Percentiles rank a stretch among this genome's conserved stretches.
phyloP scores from a whole-genome alignment of 148 eudicot species.

The Spergularia bocconei region DNA sequence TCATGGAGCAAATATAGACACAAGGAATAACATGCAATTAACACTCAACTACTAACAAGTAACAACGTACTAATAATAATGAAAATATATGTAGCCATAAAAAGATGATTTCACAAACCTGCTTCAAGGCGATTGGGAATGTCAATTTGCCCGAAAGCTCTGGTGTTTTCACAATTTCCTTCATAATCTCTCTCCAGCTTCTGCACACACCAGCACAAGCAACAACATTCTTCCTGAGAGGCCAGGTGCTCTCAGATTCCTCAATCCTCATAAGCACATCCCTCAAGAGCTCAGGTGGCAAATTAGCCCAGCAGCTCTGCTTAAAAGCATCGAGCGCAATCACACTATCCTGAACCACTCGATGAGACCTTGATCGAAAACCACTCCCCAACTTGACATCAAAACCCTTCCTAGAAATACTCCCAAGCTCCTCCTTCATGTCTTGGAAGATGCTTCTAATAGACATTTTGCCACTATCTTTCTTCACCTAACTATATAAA shows the following conservation, averaged over 20 bases:
- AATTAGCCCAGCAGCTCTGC: slow-evolving; percentile 92
- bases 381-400: slow-evolving; percentile 56
- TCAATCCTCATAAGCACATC: slow-evolving; percentile 85
- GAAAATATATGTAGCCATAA: background rate
- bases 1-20: background rate
- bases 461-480: slow-evolving; percentile 42
- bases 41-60: slow-evolving; percentile 1
- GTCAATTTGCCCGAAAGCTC: slow-evolving; percentile 68
- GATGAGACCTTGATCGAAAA: slow-evolving; percentile 68
- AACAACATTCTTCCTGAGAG: slow-evolving; percentile 62
- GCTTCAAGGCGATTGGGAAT: slow-evolving; percentile 91
- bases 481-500: slow-evolving; percentile 3
- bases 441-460: slow-evolving; percentile 69
- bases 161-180: slow-evolving; percentile 67
- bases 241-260: slow-evolving; percentile 73
- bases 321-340: slow-evolving; percentile 56
- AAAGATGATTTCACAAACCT: slow-evolving; percentile 42
- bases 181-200: slow-evolving; percentile 83
- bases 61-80: slow-evolving; percentile 6
- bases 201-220: slow-evolving; percentile 88
- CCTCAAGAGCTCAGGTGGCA: slow-evolving; percentile 87
- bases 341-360: slow-evolving; percentile 63
- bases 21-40: background rate
- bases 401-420: slow-evolving; percentile 77
- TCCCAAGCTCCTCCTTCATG: slow-evolving; percentile 77